Conservation (phyloP, 75 land plant species). For the Pinus taeda region DNA sequence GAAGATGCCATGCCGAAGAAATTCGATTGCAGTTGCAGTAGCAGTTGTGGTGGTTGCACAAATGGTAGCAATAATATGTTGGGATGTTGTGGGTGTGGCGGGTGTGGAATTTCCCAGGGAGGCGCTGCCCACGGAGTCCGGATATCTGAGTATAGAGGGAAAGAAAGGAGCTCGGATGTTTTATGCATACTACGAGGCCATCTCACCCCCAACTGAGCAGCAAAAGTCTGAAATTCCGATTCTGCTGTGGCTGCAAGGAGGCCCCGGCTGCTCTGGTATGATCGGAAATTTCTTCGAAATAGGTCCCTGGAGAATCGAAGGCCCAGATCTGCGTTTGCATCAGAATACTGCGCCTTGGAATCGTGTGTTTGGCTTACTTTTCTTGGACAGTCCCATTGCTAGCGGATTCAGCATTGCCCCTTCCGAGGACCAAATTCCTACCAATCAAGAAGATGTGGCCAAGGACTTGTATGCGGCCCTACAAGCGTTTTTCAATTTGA, state of each 20-base stretch:
- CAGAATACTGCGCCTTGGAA: constrained; percentile 63
- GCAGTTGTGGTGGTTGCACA: too few species aligned
- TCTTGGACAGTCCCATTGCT: constrained; percentile 86
- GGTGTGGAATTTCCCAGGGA: constrained; percentile 25
- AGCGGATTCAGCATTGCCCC: constrained; percentile 77
- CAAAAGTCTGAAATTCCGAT: constrained; percentile 41
- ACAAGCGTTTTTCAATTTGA: constrained; percentile 23
- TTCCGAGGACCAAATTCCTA: constrained; percentile 45
- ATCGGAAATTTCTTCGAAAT: constrained; percentile 77
- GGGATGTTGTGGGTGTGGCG: too few species aligned
- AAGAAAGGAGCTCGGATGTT: constrained; percentile 54
- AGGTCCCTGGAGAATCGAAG: constrained; percentile 67
- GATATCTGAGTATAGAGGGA: constrained; percentile 55
- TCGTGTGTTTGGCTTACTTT: constrained; percentile 65
- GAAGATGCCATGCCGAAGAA: too few species aligned
- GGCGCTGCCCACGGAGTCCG: constrained; percentile 76
- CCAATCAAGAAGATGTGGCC: constrained; percentile 54
- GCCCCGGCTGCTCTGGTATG: constrained; percentile 94
- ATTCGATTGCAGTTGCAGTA: too few species aligned
- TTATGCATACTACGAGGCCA: constrained; percentile 79
- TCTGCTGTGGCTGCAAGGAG: constrained; percentile 86
- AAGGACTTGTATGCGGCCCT: constrained; percentile 58
- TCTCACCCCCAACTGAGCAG: constrained; percentile 16
- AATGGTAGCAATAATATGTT: too few species aligned
- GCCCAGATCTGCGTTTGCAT: constrained; percentile 12